A percentile compares a stretch with the other conserved stretches of the same genome.
Evolutionary conservation across 192 early-diverging fungal species (phyloP).

Genomic region (Rhizoclosmatium globosum): DNA sequence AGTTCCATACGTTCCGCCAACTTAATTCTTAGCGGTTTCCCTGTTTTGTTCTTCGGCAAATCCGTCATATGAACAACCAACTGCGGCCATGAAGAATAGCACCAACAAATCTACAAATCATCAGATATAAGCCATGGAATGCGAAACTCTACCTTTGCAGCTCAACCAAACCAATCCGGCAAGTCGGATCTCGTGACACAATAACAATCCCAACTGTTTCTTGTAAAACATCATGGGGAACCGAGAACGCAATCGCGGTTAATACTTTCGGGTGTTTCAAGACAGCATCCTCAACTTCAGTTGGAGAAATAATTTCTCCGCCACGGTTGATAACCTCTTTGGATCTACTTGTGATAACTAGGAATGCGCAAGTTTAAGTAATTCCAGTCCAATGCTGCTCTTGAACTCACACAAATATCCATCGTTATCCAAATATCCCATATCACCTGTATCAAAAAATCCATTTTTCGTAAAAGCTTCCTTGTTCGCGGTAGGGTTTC

Average conservation of each 20-base stretch:
- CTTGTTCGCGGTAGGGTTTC: conserved; percentile 33
- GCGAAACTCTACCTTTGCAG: conserved; percentile 24
- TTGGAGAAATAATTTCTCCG: conserved; percentile 88
- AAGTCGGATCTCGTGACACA: conserved; percentile 13
- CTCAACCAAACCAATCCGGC: conserved; percentile 30
- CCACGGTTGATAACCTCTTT: conserved; percentile 93
- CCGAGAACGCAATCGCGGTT: conserved; percentile 51
- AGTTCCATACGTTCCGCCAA: conserved; percentile 48
- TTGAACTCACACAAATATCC: conserved; percentile 63
- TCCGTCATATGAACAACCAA: conserved; percentile 54
- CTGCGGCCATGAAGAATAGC: conserved; percentile 52
- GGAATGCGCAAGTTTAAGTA: conserved; percentile 45
- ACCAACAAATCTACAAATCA: conserved; percentile 32
- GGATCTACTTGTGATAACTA: conserved; percentile 81
- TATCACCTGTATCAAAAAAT: conserved; percentile 87
- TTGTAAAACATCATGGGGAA: conserved; percentile 52
- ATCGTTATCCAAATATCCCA: conserved; percentile 79
- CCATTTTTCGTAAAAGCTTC: conserved; percentile 52
- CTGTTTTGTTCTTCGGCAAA: conserved; percentile 52
- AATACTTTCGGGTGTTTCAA: conserved; percentile 42
- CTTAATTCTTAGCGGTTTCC: conserved; percentile 54
- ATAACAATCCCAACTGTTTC: conserved; percentile 56
- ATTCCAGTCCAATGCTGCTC: neutral
- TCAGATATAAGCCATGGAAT: neutral
- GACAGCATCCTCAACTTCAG: conserved; percentile 80